Evolutionary conservation across 129 eudicot genomes (phyloP).

Genomic region (Pseudognaphalium luteoalbum): DNA sequence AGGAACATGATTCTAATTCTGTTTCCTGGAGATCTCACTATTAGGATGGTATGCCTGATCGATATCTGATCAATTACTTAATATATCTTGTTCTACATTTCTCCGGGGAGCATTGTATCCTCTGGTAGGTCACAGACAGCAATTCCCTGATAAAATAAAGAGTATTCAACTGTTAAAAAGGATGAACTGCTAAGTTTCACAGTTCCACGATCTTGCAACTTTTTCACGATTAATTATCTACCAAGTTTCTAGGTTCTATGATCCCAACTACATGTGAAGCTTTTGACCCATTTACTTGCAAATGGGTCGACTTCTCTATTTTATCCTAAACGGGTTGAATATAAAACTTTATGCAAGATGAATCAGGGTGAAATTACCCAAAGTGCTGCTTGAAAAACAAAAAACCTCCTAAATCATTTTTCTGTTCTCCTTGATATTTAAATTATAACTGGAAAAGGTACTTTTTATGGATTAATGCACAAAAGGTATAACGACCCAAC

Average conservation of each 20-base stretch:
- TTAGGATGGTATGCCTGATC: conserved; percentile 18
- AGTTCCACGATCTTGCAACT: background rate
- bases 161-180: background rate
- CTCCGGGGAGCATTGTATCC: conserved; percentile 99
- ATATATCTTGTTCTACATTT: conserved; percentile 50
- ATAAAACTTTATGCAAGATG: background rate
- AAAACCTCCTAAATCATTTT: too few species aligned
- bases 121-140: conserved; percentile 91
- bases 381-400: background rate
- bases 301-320: too few species aligned
- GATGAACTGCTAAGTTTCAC: background rate
- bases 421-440: too few species aligned
- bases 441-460: too few species aligned
- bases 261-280: background rate
- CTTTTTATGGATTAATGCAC: too few species aligned
- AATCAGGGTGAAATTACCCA: background rate
- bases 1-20: conserved; percentile 20
- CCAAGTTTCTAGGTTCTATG: background rate
- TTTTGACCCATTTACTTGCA: background rate
- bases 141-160: conserved; percentile 56
- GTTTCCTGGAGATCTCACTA: conserved; percentile 26
- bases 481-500: too few species aligned
- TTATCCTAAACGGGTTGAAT: background rate
- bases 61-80: background rate
- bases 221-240: background rate